Percentiles rank a stretch among this genome's conserved stretches.
These are phyloP conservation scores for Lipomyces kockii DNA, from an alignment of 805 yeast species.

Conservation along the genomic window DNA sequence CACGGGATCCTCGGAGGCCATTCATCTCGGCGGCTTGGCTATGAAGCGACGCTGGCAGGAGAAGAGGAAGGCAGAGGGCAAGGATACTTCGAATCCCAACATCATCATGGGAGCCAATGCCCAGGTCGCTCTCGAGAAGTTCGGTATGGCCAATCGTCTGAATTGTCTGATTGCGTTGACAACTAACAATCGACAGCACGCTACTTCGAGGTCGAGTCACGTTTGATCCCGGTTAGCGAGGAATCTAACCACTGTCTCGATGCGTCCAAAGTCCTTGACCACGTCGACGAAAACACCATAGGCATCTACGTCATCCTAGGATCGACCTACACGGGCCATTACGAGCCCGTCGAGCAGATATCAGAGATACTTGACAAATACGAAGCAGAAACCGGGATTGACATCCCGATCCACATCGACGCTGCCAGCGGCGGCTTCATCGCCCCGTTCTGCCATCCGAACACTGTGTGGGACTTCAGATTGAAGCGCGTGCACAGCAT, in stretches of 20 bases:
- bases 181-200: slow-evolving; percentile 50
- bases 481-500: slow-evolving; percentile 78
- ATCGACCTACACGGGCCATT: slow-evolving; percentile 91
- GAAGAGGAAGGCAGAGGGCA: slow-evolving; percentile 61
- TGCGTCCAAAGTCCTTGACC: slow-evolving; percentile 59
- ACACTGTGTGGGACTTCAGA: slow-evolving; percentile 82
- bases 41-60: slow-evolving; percentile 90
- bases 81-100: slow-evolving; percentile 69
- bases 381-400: slow-evolving; percentile 66
- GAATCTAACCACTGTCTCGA: slow-evolving; percentile 70
- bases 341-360: slow-evolving; percentile 73
- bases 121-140: slow-evolving; percentile 92
- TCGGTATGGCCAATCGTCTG: slow-evolving; percentile 49
- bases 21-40: slow-evolving; percentile 91
- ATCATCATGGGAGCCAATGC: slow-evolving; percentile 91
- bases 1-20: slow-evolving; percentile 93
- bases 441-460: slow-evolving; percentile 82
- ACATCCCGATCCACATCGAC: slow-evolving; percentile 86
- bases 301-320: slow-evolving; percentile 89
- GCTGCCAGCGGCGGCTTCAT: slow-evolving; percentile 92
- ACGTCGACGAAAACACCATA: slow-evolving; percentile 88
- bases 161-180: background rate
- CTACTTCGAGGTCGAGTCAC: slow-evolving; percentile 87
- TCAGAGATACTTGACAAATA: slow-evolving; percentile 68
- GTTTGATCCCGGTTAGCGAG: slow-evolving; percentile 69